Conservation (phyloP, 805 yeast species). For the Pichia paraexigua region DNA sequence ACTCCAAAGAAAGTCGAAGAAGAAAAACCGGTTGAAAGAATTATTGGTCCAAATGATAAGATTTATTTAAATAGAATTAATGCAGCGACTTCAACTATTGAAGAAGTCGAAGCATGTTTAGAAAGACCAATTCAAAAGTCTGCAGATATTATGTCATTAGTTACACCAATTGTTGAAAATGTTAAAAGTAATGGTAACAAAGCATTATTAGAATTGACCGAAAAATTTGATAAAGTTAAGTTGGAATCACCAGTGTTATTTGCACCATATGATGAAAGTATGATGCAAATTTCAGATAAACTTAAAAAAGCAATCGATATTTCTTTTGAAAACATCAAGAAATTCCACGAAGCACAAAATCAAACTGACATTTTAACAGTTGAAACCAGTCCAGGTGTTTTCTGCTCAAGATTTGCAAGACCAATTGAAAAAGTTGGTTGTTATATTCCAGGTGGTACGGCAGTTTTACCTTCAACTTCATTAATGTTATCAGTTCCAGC, state of each 20-base stretch:
- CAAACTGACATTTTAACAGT: conserved; percentile 66
- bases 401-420: conserved; percentile 89
- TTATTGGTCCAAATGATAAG: conserved; percentile 27
- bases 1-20: conserved; percentile 7
- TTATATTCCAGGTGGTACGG: conserved; percentile 98
- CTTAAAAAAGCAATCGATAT: conserved; percentile 82
- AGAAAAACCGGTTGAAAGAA: conserved; percentile 15
- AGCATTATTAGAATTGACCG: conserved; percentile 84
- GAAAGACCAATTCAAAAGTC: conserved; percentile 95
- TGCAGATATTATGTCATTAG: conserved; percentile 85
- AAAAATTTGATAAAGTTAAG: conserved; percentile 80
- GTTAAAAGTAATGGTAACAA: conserved; percentile 76
- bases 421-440: conserved; percentile 93
- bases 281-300: conserved; percentile 64
- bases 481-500: conserved; percentile 99
- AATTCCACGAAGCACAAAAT: conserved; percentile 90
- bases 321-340: conserved; percentile 79
- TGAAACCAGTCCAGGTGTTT: conserved; percentile 91
- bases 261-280: conserved; percentile 81
- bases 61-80: conserved; percentile 47
- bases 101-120: conserved; percentile 53
- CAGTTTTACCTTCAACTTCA: conserved; percentile 95
- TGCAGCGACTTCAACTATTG: conserved; percentile 32
- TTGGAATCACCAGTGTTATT: conserved; percentile 63
- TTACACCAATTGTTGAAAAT: conserved; percentile 76